phyloP scores from a whole-genome alignment of 1,284 basidiomycete genomes.

The Melampsora americana region DNA sequence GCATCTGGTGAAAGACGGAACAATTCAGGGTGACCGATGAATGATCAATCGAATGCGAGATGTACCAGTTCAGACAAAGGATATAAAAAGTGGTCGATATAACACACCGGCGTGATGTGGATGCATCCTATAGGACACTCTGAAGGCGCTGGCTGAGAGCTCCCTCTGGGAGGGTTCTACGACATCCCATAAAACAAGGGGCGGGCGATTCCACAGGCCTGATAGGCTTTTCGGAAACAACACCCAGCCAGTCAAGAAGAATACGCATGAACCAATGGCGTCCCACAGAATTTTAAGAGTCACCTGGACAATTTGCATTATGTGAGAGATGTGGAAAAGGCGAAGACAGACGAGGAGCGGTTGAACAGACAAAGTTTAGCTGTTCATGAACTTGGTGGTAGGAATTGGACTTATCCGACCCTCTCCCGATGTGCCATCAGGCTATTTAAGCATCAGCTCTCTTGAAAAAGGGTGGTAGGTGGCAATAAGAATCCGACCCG shows the following conservation, averaged over 20 bases:
- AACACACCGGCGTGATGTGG: slow-evolving; percentile 9
- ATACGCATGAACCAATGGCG: neutral
- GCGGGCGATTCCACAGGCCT: neutral
- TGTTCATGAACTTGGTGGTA: no score
- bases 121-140: neutral
- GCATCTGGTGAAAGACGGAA: slow-evolving; percentile 45
- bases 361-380: neutral
- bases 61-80: neutral
- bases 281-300: neutral
- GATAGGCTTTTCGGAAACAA: neutral
- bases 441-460: no score
- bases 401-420: neutral
- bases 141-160: slow-evolving; percentile 2
- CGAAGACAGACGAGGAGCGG: neutral
- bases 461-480: neutral
- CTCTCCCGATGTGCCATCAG: no score
- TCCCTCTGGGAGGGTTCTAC: neutral
- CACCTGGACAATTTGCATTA: neutral
- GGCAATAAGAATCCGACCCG: neutral
- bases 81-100: neutral
- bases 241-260: neutral
- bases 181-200: neutral
- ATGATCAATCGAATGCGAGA: neutral
- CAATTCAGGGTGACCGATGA: neutral
- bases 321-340: neutral